phyloP scores from a whole-genome alignment of 257 asterid species.

The Nyctanthes arbortristis region DNA sequence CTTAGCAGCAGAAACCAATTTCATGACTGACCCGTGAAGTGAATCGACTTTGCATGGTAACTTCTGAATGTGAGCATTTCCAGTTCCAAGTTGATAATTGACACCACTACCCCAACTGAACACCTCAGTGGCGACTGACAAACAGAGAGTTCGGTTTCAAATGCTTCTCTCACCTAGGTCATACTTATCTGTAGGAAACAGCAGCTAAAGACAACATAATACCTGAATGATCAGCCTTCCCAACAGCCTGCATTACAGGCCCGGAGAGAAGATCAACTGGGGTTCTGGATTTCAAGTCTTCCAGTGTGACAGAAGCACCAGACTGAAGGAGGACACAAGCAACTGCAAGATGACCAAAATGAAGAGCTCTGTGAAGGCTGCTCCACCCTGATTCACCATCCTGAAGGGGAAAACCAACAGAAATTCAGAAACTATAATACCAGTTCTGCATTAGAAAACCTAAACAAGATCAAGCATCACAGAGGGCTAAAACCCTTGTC shows the following conservation, averaged over 20 bases:
- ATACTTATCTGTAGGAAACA: conserved; percentile 12
- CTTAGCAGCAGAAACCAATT: conserved; percentile 80
- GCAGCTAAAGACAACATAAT: conserved; percentile 17
- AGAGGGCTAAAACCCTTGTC: conserved; percentile 20
- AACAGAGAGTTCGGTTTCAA: conserved; percentile 15
- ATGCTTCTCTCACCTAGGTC: conserved; percentile 16
- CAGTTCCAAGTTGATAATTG: conserved; percentile 98
- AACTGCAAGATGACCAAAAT: conserved; percentile 93
- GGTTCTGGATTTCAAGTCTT: conserved; percentile 77
- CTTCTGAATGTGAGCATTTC: conserved; percentile 93
- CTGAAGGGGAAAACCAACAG: conserved; percentile 39
- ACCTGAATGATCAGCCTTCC: conserved; percentile 59
- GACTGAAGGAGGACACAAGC: conserved; percentile 86
- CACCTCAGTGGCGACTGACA: conserved; percentile 81
- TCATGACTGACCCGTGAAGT: conserved; percentile 70
- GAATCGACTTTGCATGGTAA: conserved; percentile 96
- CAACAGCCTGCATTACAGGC: conserved; percentile 72
- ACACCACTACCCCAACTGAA: conserved; percentile 99
- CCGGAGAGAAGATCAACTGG: conserved; percentile 95
- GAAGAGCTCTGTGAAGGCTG: conserved; percentile 94
- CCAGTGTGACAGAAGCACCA: conserved; percentile 75
- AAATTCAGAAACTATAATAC: conserved; percentile 17
- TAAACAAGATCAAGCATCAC: conserved; percentile 16
- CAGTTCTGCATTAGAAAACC: conserved; percentile 12
- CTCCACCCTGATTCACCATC: conserved; percentile 99